Percentiles rank a stretch among this genome's conserved stretches.
Conservation (phyloP, 257 asterid genomes). For the Euphrasia confusa region DNA sequence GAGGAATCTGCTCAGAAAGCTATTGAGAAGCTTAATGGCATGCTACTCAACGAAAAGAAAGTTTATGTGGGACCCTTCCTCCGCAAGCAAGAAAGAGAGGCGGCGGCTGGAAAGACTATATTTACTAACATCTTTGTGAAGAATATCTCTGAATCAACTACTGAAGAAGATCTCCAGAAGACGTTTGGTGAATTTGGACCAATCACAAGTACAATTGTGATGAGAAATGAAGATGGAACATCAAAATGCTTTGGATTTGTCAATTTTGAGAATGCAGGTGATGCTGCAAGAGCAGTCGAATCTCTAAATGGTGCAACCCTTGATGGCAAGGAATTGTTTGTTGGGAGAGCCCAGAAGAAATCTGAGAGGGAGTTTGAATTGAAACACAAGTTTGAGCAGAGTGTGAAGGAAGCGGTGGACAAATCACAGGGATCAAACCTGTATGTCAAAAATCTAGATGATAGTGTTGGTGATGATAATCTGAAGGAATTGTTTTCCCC, state of each 20-base stretch:
- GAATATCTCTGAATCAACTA: constrained; percentile 68
- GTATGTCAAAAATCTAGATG: constrained; percentile 85
- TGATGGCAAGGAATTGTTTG: constrained; percentile 82
- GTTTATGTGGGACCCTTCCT: constrained; percentile 82
- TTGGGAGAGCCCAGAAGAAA: constrained; percentile 94
- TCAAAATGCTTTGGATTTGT: constrained; percentile 89
- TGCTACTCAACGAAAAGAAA: constrained; percentile 82
- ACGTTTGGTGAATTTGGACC: constrained; percentile 65
- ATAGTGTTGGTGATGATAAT: constrained; percentile 69
- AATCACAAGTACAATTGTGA: constrained; percentile 61
- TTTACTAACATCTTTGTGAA: constrained; percentile 84
- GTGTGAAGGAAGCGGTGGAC: constrained; percentile 70
- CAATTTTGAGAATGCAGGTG: constrained; percentile 82
- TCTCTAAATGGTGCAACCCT: constrained; percentile 62
- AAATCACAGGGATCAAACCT: constrained; percentile 75
- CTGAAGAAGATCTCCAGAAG: constrained; percentile 65
- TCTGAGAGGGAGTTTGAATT: constrained; percentile 74
- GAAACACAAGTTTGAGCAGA: constrained; percentile 71
- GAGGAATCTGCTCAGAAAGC: constrained; percentile 88
- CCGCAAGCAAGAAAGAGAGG: constrained; percentile 84
- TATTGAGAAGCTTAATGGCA: constrained; percentile 81
- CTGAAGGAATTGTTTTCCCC: constrained; percentile 78
- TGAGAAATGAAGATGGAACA: constrained; percentile 82
- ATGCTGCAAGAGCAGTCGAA: constrained; percentile 86
- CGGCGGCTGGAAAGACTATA: constrained; percentile 52